Evolutionary conservation across 2,329 filamentous ascomycete species (phyloP).

Genomic region (Paecilomyces niveus): DNA sequence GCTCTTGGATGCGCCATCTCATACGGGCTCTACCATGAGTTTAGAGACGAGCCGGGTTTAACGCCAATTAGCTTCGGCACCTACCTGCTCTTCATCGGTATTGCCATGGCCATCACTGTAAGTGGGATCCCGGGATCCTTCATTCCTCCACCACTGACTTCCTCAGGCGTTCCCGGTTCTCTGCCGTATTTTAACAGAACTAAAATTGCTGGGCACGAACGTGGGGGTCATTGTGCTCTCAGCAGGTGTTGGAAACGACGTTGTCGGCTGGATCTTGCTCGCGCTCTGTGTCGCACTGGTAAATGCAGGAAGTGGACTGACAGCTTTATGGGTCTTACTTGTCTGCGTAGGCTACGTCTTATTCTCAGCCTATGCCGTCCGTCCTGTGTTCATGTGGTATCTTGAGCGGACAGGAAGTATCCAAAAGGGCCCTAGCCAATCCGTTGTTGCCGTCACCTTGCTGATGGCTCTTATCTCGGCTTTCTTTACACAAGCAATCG

Average conservation of each 20-base stretch:
- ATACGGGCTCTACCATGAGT: slow-evolving; percentile 72
- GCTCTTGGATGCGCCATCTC: slow-evolving; percentile 73
- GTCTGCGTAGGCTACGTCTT: slow-evolving; percentile 67
- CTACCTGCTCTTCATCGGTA: slow-evolving; percentile 76
- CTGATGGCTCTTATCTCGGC: slow-evolving; percentile 70
- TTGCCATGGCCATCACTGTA: slow-evolving; percentile 86
- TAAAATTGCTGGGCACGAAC: slow-evolving; percentile 74
- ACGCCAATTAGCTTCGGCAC: slow-evolving; percentile 55
- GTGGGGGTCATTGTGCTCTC: slow-evolving; percentile 86
- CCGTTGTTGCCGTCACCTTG: slow-evolving; percentile 74
- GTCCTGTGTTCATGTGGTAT: slow-evolving; percentile 67
- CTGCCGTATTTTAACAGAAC: slow-evolving; percentile 84
- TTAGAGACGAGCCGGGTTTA: slow-evolving; percentile 50
- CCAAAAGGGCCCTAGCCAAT: slow-evolving; percentile 80
- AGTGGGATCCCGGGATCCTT: slow-evolving; percentile 10
- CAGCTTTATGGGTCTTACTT: slow-evolving; percentile 78
- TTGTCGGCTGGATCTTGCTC: slow-evolving; percentile 83
- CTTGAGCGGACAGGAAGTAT: slow-evolving; percentile 68
- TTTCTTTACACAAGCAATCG: slow-evolving; percentile 86
- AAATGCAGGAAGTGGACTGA: slow-evolving; percentile 75
- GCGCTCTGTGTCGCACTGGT: slow-evolving; percentile 90
- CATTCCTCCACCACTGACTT: slow-evolving; percentile 3
- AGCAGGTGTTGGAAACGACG: slow-evolving; percentile 88
- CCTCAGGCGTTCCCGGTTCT: slow-evolving; percentile 70
- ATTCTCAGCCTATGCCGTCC: slow-evolving; percentile 65